These are phyloP conservation scores for Venturia aucupariae DNA, from an alignment of 2,329 filamentous ascomycete genomes.

Conservation along the genomic window DNA sequence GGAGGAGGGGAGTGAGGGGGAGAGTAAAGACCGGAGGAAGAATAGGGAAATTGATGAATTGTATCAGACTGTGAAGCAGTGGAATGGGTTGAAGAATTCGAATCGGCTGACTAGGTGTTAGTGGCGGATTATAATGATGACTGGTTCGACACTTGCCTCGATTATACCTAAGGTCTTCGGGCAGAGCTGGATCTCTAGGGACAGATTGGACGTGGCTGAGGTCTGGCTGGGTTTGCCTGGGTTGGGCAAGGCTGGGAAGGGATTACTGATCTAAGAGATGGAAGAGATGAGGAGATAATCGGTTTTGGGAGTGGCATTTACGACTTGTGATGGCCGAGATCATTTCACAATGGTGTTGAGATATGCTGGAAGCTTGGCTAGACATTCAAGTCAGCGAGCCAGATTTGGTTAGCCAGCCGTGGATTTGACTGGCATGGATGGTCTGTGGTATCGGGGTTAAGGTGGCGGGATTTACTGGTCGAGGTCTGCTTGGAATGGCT, in stretches of 20 bases:
- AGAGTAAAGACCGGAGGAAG: background rate
- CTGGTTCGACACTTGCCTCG: background rate
- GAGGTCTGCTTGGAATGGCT: too few species aligned
- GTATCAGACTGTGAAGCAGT: background rate
- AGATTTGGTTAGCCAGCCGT: too few species aligned
- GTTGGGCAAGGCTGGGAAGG: background rate
- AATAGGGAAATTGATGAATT: background rate
- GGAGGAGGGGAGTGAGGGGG: background rate
- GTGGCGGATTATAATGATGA: background rate
- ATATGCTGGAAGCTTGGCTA: background rate
- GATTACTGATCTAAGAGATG: too few species aligned
- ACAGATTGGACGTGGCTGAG: background rate
- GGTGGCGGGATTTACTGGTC: too few species aligned
- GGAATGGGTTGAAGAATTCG: background rate
- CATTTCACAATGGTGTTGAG: too few species aligned
- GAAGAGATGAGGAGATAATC: background rate
- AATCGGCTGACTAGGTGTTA: background rate
- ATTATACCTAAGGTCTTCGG: constrained; percentile 1
- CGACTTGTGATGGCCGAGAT: background rate
- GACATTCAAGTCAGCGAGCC: too few species aligned
- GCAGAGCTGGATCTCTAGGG: background rate
- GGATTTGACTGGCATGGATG: too few species aligned
- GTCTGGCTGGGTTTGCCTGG: background rate
- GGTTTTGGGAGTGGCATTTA: background rate
- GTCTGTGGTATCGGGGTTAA: too few species aligned